Evolutionary conservation across 2,329 filamentous ascomycete species (phyloP), one percentile per base, ranked within the genome.

Genomic region (Chaetomiaceae sp.): DNA sequence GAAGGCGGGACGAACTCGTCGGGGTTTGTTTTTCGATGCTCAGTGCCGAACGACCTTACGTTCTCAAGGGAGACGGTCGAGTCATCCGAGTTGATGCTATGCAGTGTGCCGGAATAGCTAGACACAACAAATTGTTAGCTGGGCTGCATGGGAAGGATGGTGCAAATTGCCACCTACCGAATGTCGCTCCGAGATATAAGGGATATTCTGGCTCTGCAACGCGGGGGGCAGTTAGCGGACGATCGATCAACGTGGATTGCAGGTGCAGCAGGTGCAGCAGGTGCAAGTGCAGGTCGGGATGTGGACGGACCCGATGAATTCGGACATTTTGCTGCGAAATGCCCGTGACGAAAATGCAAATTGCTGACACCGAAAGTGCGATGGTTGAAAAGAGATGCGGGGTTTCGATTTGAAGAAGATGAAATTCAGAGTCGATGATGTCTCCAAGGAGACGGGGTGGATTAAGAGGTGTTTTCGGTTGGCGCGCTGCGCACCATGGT

Each of bases 101-200:
- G 90, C 48, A 99, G 84, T 50, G 88, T 92, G 62, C 94, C 94
- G 67, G 95, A 89, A 76, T 97, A 97, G 73, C 91, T 96, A 66
- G 51, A 54, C 51, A 56, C 51, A n/a, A 54, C 53, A 75, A 59
- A 75, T 18, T 48, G 60, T 51, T 51, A 59, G 59, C 45, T 58
- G 41, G 49, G 51, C 48, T 40, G 30, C 5, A 8, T 4, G 21
- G 18, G 10, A 11, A 36, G 4, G 2, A 14, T 16, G 52, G 32
- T 54, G 36, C 53, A 53, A 11, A 37, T 49, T 33, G 32, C 9
- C 58, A 73, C 84, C 67, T 80, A 96, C 89, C 91, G 89, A 75
- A 96, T 96, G 75, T 96, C 90, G 73, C 90, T 96, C 78, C 92
- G 95, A 57, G 91, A 96, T 73, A 96, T 94, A 75, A 96, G 84